A percentile compares a stretch with the other conserved stretches of the same genome.
phyloP scores from a whole-genome alignment of 768 basidiomycete genomes.

The Rhizopogon rudus region DNA sequence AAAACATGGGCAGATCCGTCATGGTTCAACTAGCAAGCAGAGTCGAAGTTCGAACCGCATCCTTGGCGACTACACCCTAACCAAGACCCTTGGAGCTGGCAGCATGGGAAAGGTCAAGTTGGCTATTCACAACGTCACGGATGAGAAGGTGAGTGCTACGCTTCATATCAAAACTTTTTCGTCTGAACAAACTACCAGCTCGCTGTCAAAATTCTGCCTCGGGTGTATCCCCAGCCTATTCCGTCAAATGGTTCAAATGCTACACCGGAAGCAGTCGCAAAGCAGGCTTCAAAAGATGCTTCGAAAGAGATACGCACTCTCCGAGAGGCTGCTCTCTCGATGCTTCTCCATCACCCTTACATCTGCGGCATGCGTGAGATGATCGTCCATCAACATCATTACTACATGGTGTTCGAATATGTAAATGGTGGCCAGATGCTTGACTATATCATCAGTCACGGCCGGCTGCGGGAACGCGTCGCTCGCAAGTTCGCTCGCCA shows the following conservation, averaged over 20 bases:
- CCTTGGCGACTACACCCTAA: conserved; percentile 92
- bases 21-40: conserved; percentile 30
- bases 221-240: conserved; percentile 60
- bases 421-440: conserved; percentile 99
- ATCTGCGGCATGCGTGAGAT: conserved; percentile 99
- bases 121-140: conserved; percentile 81
- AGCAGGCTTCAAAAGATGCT: conserved; percentile 84
- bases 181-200: conserved; percentile 44
- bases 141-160: conserved; percentile 74
- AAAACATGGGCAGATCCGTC: conserved; percentile 25
- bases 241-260: conserved; percentile 42
- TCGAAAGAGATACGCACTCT: conserved; percentile 96
- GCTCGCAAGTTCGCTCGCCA: conserved; percentile 97
- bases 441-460: conserved; percentile 99
- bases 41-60: conserved; percentile 42
- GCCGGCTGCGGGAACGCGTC: conserved; percentile 88
- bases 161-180: background rate
- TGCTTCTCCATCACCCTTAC: conserved; percentile 97
- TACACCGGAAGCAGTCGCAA: conserved; percentile 56
- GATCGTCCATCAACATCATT: conserved; percentile 96
- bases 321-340: conserved; percentile 90
- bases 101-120: conserved; percentile 99
- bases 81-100: conserved; percentile 95
- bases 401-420: conserved; percentile 99
- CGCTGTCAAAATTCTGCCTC: conserved; percentile 98